Evolutionary conservation across 768 basidiomycete species (phyloP).

Genomic region (Saitozyma podzolica): DNA sequence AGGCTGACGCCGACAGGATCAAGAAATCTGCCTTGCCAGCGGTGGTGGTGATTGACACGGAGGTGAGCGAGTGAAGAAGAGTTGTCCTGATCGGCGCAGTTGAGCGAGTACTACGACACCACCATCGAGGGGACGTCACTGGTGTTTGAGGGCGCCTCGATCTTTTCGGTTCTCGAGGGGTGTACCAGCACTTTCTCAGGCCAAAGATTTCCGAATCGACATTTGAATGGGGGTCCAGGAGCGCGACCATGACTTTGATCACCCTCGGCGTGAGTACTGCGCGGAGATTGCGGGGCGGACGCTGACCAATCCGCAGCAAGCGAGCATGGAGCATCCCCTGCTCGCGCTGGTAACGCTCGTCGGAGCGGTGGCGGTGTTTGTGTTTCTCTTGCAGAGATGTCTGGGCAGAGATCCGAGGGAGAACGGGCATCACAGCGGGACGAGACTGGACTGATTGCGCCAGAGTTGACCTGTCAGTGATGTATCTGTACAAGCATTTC

Average conservation of each 20-base stretch:
- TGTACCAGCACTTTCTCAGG: constrained; percentile 54
- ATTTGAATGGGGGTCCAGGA: constrained; percentile 48
- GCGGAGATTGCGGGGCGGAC: neutral
- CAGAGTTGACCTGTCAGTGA: no score
- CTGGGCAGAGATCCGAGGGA: constrained; percentile 15
- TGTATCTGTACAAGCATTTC: no score
- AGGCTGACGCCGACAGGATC: constrained; percentile 48
- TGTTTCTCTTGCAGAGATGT: constrained; percentile 8
- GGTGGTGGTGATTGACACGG: constrained; percentile 78
- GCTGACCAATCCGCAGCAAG: constrained; percentile 26
- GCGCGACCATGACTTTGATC: constrained; percentile 41
- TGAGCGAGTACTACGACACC: constrained; percentile 71
- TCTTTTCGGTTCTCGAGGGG: constrained; percentile 72
- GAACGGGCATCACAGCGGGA: neutral
- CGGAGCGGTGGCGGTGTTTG: constrained; percentile 31
- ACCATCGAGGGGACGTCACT: constrained; percentile 64
- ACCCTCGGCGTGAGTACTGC: constrained; percentile 30
- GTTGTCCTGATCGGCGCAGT: constrained; percentile 54
- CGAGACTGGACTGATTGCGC: constrained; percentile 7
- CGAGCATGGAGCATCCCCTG: constrained; percentile 35
- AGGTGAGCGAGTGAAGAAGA: constrained; percentile 56
- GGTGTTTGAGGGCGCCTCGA: constrained; percentile 59
- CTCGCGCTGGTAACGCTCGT: constrained; percentile 31
- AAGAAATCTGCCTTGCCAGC: constrained; percentile 47
- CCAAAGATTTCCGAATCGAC: constrained; percentile 46